Evolutionary conservation across 2,329 filamentous ascomycete species (phyloP).

Genomic region (Trematosphaeria pertusa): DNA sequence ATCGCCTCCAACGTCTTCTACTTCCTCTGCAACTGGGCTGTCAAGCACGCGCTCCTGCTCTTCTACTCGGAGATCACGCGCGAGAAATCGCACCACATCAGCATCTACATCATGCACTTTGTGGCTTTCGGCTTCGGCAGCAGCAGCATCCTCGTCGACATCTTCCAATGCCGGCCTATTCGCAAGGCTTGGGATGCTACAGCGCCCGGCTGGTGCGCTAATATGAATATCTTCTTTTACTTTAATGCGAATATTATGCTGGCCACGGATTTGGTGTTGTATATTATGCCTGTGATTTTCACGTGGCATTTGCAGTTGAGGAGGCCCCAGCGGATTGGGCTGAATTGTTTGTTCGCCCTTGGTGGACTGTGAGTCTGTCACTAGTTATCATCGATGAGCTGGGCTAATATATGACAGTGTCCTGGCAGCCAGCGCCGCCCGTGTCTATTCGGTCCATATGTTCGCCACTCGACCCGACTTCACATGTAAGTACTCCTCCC

Average conservation of each 20-base stretch:
- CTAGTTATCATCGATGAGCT: neutral
- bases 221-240: conserved; percentile 45
- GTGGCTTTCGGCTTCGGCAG: conserved; percentile 44
- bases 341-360: conserved; percentile 43
- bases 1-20: conserved; percentile 45
- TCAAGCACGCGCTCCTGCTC: conserved; percentile 50
- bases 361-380: conserved; percentile 35
- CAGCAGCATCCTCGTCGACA: conserved; percentile 41
- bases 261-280: conserved; percentile 46
- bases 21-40: conserved; percentile 49
- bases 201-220: conserved; percentile 40
- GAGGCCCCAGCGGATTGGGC: conserved; percentile 39
- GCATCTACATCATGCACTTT: conserved; percentile 44
- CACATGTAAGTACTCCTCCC: conserved; percentile 26
- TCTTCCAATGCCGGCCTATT: conserved; percentile 48
- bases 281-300: conserved; percentile 48
- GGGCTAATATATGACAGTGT: conserved; percentile 22
- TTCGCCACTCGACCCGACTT: conserved; percentile 32
- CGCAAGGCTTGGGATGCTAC: conserved; percentile 39
- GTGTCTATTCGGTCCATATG: conserved; percentile 34
- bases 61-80: conserved; percentile 49
- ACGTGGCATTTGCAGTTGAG: conserved; percentile 45
- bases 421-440: conserved; percentile 33
- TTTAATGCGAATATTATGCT: conserved; percentile 48
- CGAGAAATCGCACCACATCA: conserved; percentile 25